Percentiles rank a stretch among this genome's conserved stretches.
Conservation (phyloP, 371 early-diverging fungal species). For the Mortierella sp. region DNA sequence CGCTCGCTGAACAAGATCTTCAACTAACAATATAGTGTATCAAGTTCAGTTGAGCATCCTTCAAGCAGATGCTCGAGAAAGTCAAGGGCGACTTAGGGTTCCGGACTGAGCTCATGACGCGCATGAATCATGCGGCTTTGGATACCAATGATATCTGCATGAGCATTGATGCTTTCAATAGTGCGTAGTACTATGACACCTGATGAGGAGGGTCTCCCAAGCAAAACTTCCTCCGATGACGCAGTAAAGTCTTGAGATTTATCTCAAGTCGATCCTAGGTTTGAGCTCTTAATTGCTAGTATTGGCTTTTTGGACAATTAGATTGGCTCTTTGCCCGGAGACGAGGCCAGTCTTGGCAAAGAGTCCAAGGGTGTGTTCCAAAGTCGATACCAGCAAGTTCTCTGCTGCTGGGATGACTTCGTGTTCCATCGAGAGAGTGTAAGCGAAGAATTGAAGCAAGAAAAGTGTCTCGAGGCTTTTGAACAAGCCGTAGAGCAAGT, state of each 20-base stretch:
- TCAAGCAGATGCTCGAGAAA: slow-evolving; percentile 53
- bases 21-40: slow-evolving; percentile 39
- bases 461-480: slow-evolving; percentile 72
- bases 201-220: slow-evolving; percentile 43
- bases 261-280: slow-evolving; percentile 66
- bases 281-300: slow-evolving; percentile 64
- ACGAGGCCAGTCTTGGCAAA: slow-evolving; percentile 48
- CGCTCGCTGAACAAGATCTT: slow-evolving; percentile 33
- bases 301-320: slow-evolving; percentile 66
- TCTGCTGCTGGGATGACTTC: slow-evolving; percentile 65
- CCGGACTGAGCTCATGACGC: slow-evolving; percentile 57
- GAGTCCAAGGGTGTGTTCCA: slow-evolving; percentile 51
- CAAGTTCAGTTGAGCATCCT: slow-evolving; percentile 51
- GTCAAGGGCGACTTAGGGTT: slow-evolving; percentile 57
- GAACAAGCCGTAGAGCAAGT: slow-evolving; percentile 71
- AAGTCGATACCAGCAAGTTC: slow-evolving; percentile 60
- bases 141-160: slow-evolving; percentile 54
- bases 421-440: slow-evolving; percentile 52
- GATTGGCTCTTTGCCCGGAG: slow-evolving; percentile 54
- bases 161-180: slow-evolving; percentile 54
- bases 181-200: slow-evolving; percentile 52
- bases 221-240: slow-evolving; percentile 18
- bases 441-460: slow-evolving; percentile 70
- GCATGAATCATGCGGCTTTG: slow-evolving; percentile 51
- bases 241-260: slow-evolving; percentile 58